Percentiles rank a stretch among this genome's conserved stretches.
phyloP scores from a whole-genome alignment of 306 rosid genomes.

The Casuarina glauca region DNA sequence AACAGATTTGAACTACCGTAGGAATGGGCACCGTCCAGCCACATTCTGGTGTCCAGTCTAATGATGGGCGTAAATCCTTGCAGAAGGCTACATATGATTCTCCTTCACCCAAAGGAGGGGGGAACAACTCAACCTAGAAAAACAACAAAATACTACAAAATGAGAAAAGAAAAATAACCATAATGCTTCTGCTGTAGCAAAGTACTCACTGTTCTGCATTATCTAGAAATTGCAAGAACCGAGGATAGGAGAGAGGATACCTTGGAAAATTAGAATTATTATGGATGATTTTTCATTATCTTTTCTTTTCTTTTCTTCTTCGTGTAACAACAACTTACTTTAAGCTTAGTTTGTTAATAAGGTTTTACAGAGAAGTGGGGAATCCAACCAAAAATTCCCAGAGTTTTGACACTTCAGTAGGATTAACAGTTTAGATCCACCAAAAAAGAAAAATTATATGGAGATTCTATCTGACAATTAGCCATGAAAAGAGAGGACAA shows the following conservation, averaged over 20 bases:
- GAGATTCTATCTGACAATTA: constrained; percentile 1
- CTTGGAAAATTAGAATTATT: neutral
- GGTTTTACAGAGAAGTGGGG: too few species aligned
- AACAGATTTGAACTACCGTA: constrained; percentile 35
- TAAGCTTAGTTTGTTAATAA: neutral
- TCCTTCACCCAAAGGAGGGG: constrained; percentile 89
- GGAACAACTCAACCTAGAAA: constrained; percentile 66
- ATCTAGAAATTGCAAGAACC: neutral
- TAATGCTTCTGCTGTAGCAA: neutral
- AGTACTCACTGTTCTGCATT: neutral
- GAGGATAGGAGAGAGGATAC: neutral
- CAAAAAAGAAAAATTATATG: neutral
- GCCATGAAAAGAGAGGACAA: neutral
- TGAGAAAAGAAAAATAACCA: neutral
- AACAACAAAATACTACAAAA: constrained; percentile 8
- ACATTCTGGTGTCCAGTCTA: constrained; percentile 62
- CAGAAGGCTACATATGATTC: constrained; percentile 38
- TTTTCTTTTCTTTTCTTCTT: neutral
- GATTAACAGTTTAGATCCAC: neutral
- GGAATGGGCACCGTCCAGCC: constrained; percentile 76
- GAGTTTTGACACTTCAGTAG: neutral
- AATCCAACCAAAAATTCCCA: too few species aligned
- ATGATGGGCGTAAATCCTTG: constrained; percentile 81
- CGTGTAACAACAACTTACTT: neutral
- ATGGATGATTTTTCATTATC: neutral